Evolutionary conservation across 2,329 filamentous ascomycete genomes (phyloP).

Genomic region (Trichoderma guizhouense): DNA sequence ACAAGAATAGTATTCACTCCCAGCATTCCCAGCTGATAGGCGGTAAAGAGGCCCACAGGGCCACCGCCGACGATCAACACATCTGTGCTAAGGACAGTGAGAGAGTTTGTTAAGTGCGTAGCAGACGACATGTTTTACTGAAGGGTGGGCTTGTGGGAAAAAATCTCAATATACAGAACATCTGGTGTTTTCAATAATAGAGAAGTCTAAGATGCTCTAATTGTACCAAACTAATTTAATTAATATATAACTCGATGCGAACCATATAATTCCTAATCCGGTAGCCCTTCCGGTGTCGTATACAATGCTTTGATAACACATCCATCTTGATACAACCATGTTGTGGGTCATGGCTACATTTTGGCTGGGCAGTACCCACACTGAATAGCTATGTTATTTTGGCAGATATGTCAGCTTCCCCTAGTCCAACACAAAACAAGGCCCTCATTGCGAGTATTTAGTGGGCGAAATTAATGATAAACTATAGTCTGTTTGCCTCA

Average conservation of each 20-base stretch:
- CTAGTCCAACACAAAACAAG: background rate
- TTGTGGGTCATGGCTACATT: background rate
- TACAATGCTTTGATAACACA: background rate
- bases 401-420: background rate
- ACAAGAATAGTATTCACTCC: background rate
- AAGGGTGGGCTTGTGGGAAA: background rate
- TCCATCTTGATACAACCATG: background rate
- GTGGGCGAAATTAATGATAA: background rate
- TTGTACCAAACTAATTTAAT: background rate
- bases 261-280: background rate
- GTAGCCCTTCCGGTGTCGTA: background rate
- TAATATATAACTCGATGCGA: background rate
- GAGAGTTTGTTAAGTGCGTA: background rate
- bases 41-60: background rate
- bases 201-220: fast-evolving
- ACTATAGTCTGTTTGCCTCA: fast-evolving
- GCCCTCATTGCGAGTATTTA: too few relatives aligned
- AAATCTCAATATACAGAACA: background rate
- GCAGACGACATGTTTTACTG: background rate
- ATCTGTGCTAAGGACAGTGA: background rate
- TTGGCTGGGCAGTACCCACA: background rate
- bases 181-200: background rate
- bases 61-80: background rate
- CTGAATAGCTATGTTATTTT: background rate
- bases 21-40: background rate